These are phyloP conservation scores for Apophysomyces sp. DNA, from an alignment of 371 early-diverging fungal species.

Conservation along the genomic window DNA sequence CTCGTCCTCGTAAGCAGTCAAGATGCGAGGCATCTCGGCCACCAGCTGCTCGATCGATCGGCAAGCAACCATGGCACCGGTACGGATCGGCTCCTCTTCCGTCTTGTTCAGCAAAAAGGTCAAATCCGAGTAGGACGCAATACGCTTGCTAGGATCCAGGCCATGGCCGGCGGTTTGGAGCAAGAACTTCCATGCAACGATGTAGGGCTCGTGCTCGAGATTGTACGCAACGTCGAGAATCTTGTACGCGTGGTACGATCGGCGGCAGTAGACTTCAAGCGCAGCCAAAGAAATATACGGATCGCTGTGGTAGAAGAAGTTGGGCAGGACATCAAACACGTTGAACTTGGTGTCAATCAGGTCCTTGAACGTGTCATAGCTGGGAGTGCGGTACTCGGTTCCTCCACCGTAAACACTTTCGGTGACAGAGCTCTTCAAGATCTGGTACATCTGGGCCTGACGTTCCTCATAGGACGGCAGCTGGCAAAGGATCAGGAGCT, in stretches of 20 bases:
- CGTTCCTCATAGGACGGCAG: conserved; percentile 93
- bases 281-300: conserved; percentile 84
- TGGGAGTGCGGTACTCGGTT: conserved; percentile 72
- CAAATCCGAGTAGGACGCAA: conserved; percentile 70
- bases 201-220: conserved; percentile 67
- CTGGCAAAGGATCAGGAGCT: conserved; percentile 90
- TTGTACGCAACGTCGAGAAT: conserved; percentile 80
- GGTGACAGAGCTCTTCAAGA: conserved; percentile 77
- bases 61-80: conserved; percentile 69
- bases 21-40: conserved; percentile 49
- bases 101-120: conserved; percentile 66
- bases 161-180: conserved; percentile 56
- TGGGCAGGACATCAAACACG: conserved; percentile 93
- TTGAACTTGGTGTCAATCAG: conserved; percentile 92
- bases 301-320: conserved; percentile 89
- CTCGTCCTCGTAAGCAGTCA: conserved; percentile 54
- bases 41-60: conserved; percentile 55
- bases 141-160: conserved; percentile 65
- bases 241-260: conserved; percentile 95
- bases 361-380: conserved; percentile 83
- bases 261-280: conserved; percentile 93
- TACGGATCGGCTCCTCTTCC: conserved; percentile 66
- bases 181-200: conserved; percentile 82
- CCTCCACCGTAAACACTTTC: conserved; percentile 78
- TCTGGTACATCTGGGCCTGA: conserved; percentile 78